Base-by-base conservation (phyloP, 257 asterid species). In the Linderniella brevidens region DNA sequence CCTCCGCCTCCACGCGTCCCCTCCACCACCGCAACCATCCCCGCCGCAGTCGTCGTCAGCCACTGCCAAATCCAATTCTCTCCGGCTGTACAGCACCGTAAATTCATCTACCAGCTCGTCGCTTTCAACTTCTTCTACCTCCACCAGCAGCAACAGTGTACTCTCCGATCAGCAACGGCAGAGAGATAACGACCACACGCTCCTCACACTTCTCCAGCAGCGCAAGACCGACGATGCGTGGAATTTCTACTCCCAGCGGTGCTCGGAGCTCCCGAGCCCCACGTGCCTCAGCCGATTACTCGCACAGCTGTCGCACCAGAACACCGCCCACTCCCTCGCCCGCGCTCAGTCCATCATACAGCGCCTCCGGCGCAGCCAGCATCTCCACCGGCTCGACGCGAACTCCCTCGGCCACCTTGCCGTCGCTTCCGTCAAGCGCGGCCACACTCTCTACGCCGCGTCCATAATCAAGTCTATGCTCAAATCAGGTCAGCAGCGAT, bases 381-480 rank as follows among this genome's bases (percentile, higher is more conserved):
- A 80, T 76, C 84, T 84, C 56, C 95, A 80, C 72, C 95, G 86
- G 17, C 85, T 88, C 38, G 98, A 84, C 59, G 86, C 94, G 35
- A 88, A 84, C 52, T 88, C 93, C 19, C 94, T 88, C 50, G 98
- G 98, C 49, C 75, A 84, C 15, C 85, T 84, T 47, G 92, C 98
- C 2, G 82, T 75, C 56, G 90, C 96, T 1, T 92, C 98, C 13
- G 90, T 82, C 46, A 88, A 88, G 66, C 73, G 79, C 52, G 93
- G 94, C 13, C 94, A 84, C 62, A 68, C 76, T 0, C 84, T 81
- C n/a, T 84, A 90, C 45, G 96, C 94, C 20, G 58, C 82, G 6
- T 84, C 94, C 8, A 75, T 90, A 47, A 62, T 88, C 60, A 84
- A 71, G 55, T 84, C 98, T 36, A 88, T 88, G 98, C 75, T 88